Conservation (phyloP, 2,329 filamentous ascomycete genomes). For the Cladophialophora yegresii region DNA sequence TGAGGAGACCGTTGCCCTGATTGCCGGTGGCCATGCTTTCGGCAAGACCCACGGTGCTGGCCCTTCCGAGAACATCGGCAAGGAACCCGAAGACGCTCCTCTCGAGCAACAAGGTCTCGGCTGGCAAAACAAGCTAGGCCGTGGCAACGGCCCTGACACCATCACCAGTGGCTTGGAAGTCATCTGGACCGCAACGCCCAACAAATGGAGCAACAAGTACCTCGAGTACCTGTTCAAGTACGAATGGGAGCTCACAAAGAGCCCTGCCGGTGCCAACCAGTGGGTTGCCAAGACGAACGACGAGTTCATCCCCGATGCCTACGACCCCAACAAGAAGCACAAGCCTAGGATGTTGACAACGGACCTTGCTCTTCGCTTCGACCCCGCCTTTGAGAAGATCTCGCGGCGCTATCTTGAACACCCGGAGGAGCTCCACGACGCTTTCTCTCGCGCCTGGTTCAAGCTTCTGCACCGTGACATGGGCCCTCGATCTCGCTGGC, state of each 20-base stretch:
- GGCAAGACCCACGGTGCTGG: conserved; percentile 80
- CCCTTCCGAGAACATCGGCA: conserved; percentile 63
- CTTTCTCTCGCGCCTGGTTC: conserved; percentile 76
- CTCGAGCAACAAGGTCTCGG: conserved; percentile 71
- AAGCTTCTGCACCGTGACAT: conserved; percentile 81
- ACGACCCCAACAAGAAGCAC: conserved; percentile 70
- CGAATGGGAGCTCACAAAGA: conserved; percentile 76
- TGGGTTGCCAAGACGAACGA: conserved; percentile 72
- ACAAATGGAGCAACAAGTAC: conserved; percentile 73
- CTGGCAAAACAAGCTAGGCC: conserved; percentile 66
- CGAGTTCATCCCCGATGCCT: conserved; percentile 69
- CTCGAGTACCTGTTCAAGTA: conserved; percentile 76
- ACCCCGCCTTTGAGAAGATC: conserved; percentile 75
- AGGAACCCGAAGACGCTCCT: conserved; percentile 65
- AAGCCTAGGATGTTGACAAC: conserved; percentile 75
- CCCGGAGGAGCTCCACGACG: conserved; percentile 68
- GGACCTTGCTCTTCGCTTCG: conserved; percentile 71
- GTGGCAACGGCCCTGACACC: conserved; percentile 70
- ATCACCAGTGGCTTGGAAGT: conserved; percentile 79
- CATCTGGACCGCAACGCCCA: conserved; percentile 74
- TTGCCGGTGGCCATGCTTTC: conserved; percentile 75
- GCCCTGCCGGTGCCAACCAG: conserved; percentile 73
- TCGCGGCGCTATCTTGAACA: conserved; percentile 68
- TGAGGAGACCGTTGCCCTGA: conserved; percentile 77
- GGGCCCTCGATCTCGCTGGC: conserved; percentile 68